A percentile compares a stretch with the other conserved stretches of the same genome.
phyloP scores from a whole-genome alignment of 2,329 filamentous ascomycete genomes.

The Didymella lethalis region DNA sequence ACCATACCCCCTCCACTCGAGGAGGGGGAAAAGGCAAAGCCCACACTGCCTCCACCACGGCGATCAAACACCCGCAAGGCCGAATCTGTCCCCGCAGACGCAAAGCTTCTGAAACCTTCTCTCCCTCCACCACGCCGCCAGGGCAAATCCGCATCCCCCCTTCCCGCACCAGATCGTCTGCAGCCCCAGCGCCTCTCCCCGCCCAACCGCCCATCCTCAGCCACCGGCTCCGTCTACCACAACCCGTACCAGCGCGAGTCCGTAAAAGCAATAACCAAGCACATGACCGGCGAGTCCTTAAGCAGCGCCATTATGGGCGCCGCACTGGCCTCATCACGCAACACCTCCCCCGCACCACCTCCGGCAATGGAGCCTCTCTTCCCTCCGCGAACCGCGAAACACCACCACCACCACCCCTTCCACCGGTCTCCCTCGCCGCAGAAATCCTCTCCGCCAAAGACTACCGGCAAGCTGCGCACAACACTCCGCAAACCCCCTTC shows the following conservation, averaged over 20 bases:
- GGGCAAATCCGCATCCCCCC: slow-evolving; percentile 29
- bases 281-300: slow-evolving; percentile 69
- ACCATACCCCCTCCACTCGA: slow-evolving; percentile 18
- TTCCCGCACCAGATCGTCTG: slow-evolving; percentile 30
- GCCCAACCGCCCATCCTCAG: slow-evolving; percentile 35
- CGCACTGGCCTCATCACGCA: slow-evolving; percentile 69
- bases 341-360: slow-evolving; percentile 49
- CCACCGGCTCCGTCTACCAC: slow-evolving; percentile 45
- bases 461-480: slow-evolving; percentile 65
- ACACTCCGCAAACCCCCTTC: slow-evolving; percentile 66
- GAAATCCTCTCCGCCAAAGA: slow-evolving; percentile 45
- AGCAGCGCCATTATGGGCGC: slow-evolving; percentile 79
- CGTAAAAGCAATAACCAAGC: slow-evolving; percentile 52
- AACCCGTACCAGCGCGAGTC: slow-evolving; percentile 51
- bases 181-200: slow-evolving; percentile 32
- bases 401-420: slow-evolving; percentile 47
- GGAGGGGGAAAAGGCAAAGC: slow-evolving; percentile 11
- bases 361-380: slow-evolving; percentile 47
- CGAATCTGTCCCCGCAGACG: slow-evolving; percentile 16
- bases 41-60: slow-evolving; percentile 43
- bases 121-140: slow-evolving; percentile 14
- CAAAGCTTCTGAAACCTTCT: slow-evolving; percentile 16
- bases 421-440: slow-evolving; percentile 50
- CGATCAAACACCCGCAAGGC: slow-evolving; percentile 35
- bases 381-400: slow-evolving; percentile 52